phyloP scores from a whole-genome alignment of 2,329 filamentous ascomycete genomes.

The Phyllachora maydis region DNA sequence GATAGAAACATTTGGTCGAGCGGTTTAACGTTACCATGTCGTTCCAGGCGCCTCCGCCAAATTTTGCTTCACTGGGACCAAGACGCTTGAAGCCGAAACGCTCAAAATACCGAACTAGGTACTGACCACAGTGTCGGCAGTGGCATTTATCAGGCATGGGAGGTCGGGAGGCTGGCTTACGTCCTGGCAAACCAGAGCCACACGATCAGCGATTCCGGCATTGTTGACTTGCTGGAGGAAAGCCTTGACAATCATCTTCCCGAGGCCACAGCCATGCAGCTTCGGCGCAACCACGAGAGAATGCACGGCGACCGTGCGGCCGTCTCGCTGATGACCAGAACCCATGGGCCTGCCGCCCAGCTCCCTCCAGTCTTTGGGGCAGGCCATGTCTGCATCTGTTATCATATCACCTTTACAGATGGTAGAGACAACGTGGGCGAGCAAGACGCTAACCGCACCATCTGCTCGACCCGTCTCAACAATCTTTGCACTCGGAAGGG shows the following conservation, averaged over 20 bases:
- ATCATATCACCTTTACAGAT: slow-evolving; percentile 41
- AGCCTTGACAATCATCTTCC: slow-evolving; percentile 50
- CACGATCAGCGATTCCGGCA: slow-evolving; percentile 46
- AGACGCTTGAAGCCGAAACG: slow-evolving; percentile 50
- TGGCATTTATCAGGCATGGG: too few relatives aligned
- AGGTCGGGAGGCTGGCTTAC: slow-evolving; percentile 14
- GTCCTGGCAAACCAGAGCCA: slow-evolving; percentile 61
- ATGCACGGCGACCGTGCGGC: slow-evolving; percentile 61
- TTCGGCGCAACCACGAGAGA: slow-evolving; percentile 62
- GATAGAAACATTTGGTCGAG: too few relatives aligned
- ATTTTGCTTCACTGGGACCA: slow-evolving; percentile 48
- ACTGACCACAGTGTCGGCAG: too few relatives aligned
- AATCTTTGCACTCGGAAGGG: slow-evolving; percentile 28
- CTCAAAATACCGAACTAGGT: slow-evolving; percentile 55
- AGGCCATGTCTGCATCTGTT: slow-evolving; percentile 57
- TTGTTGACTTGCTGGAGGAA: slow-evolving; percentile 61
- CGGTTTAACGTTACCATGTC: slow-evolving; percentile 74
- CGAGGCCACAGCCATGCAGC: slow-evolving; percentile 54
- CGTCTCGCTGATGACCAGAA: slow-evolving; percentile 51
- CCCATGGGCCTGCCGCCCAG: slow-evolving; percentile 17
- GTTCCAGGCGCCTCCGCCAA: slow-evolving; percentile 64
- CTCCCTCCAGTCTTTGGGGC: slow-evolving; percentile 43
- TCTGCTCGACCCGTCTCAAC: slow-evolving; percentile 39
- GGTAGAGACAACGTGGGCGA: slow-evolving; percentile 63
- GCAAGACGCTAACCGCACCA: slow-evolving; percentile 36